phyloP scores from a whole-genome alignment of 106 monocot genomes.

The Dendrobium nobile region DNA sequence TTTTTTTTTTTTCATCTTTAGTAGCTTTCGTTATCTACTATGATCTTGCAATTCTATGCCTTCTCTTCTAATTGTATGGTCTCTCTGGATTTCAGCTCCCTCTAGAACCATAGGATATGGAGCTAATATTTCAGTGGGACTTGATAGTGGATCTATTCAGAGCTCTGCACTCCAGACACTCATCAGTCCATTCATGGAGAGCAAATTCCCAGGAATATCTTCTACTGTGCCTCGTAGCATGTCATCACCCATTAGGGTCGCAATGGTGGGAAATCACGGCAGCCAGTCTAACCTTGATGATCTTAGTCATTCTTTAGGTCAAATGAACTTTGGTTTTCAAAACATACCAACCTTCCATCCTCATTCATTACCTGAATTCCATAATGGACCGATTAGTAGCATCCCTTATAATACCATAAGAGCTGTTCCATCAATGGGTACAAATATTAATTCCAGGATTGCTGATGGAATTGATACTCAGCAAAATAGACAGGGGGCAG shows the following conservation, averaged over 20 bases:
- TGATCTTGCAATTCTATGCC: neutral
- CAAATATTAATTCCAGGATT: slow-evolving; percentile 40
- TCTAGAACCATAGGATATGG: slow-evolving; percentile 33
- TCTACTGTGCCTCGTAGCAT: slow-evolving; percentile 34
- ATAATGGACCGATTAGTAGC: slow-evolving; percentile 33
- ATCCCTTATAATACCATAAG: slow-evolving; percentile 39
- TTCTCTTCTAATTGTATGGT: neutral
- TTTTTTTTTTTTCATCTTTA: neutral
- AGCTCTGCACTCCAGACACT: slow-evolving; percentile 34
- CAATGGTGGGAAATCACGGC: slow-evolving; percentile 26
- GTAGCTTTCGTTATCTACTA: neutral
- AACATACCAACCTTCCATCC: slow-evolving; percentile 35
- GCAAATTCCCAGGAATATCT: slow-evolving; percentile 27
- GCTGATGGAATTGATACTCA: slow-evolving; percentile 39
- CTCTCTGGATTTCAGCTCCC: slow-evolving; percentile 9
- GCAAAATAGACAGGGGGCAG: slow-evolving; percentile 28
- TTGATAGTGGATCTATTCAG: slow-evolving; percentile 41
- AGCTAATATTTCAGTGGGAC: slow-evolving; percentile 18
- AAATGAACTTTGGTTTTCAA: slow-evolving; percentile 54
- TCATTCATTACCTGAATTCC: slow-evolving; percentile 71
- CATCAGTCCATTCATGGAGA: slow-evolving; percentile 31
- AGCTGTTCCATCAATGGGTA: slow-evolving; percentile 31
- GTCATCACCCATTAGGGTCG: slow-evolving; percentile 35
- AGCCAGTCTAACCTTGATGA: slow-evolving; percentile 31
- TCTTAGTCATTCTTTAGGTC: slow-evolving; percentile 42